phyloP scores from a whole-genome alignment of 2,329 filamentous ascomycete species.

The Penicillium sp. region DNA sequence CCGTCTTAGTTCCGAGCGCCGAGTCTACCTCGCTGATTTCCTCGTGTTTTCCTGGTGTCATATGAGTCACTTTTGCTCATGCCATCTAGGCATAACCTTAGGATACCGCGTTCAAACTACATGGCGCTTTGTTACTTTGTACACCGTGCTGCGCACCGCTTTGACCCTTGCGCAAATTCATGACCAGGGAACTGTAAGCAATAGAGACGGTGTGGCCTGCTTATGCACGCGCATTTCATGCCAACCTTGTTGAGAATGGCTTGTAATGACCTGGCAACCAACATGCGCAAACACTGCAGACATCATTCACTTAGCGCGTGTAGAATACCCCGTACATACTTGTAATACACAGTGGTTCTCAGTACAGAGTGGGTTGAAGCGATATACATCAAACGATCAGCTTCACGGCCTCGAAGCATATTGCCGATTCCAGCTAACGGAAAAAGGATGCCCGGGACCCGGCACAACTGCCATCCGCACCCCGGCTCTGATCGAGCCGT shows the following conservation, averaged over 20 bases:
- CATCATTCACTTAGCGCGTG: background rate
- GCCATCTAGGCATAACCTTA: background rate
- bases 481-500: slow-evolving; percentile 6
- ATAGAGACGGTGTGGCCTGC: slow-evolving; percentile 3
- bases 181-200: background rate
- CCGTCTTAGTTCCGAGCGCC: slow-evolving; percentile 8
- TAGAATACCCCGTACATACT: no score
- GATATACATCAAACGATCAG: slow-evolving; percentile 5
- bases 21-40: slow-evolving; percentile 1
- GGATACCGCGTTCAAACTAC: background rate
- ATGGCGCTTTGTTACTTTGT: background rate
- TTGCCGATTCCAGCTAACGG: slow-evolving; percentile 9
- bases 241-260: background rate
- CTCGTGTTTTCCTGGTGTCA: slow-evolving; percentile 12
- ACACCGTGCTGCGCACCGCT: background rate
- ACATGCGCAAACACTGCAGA: background rate
- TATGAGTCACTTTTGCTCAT: slow-evolving; percentile 16
- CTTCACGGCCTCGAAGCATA: slow-evolving; percentile 4
- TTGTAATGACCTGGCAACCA: background rate
- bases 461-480: slow-evolving; percentile 17
- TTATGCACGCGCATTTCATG: background rate
- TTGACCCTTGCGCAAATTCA: background rate
- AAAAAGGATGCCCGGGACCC: slow-evolving; percentile 11
- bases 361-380: background rate
- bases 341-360: no score